phyloP scores from a whole-genome alignment of 805 yeast genomes.

The Monosporozyma servazzii region DNA sequence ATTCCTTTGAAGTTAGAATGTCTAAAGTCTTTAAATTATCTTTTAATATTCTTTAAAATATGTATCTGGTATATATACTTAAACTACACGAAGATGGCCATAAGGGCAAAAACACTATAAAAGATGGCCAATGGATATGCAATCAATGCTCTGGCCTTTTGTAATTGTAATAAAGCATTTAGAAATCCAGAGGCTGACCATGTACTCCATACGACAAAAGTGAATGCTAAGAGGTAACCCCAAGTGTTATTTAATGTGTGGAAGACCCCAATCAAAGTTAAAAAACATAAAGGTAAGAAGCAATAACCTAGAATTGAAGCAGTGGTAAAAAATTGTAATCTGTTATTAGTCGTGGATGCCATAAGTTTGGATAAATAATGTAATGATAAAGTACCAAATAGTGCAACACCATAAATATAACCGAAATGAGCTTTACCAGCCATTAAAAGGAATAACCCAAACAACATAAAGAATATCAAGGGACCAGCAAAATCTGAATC shows the following conservation, averaged over 20 bases:
- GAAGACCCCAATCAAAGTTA: conserved; percentile 51
- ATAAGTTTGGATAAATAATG: conserved; percentile 80
- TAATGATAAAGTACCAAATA: conserved; percentile 78
- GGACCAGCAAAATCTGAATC: conserved; percentile 97
- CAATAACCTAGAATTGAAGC: conserved; percentile 94
- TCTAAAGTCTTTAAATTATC: neutral
- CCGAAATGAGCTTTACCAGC: conserved; percentile 96
- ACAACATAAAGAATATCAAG: conserved; percentile 72
- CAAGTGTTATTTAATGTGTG: conserved; percentile 66
- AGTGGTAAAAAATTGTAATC: conserved; percentile 49
- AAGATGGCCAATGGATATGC: conserved; percentile 91
- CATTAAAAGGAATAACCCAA: conserved; percentile 71
- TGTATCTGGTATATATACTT: neutral
- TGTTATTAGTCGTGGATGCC: conserved; percentile 42
- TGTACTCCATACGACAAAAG: conserved; percentile 84
- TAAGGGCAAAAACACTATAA: conserved; percentile 87
- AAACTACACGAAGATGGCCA: conserved; percentile 67
- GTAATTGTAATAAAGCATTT: conserved; percentile 71
- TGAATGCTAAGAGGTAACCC: conserved; percentile 61
- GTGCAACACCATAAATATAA: conserved; percentile 90
- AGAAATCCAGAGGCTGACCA: conserved; percentile 89
- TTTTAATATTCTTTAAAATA: neutral
- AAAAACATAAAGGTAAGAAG: conserved; percentile 68
- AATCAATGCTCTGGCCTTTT: conserved; percentile 78
- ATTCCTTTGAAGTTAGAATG: neutral